These are phyloP conservation scores for Juncus inflexus DNA, from an alignment of 176 grass and related monocot species.

Conservation along the genomic window DNA sequence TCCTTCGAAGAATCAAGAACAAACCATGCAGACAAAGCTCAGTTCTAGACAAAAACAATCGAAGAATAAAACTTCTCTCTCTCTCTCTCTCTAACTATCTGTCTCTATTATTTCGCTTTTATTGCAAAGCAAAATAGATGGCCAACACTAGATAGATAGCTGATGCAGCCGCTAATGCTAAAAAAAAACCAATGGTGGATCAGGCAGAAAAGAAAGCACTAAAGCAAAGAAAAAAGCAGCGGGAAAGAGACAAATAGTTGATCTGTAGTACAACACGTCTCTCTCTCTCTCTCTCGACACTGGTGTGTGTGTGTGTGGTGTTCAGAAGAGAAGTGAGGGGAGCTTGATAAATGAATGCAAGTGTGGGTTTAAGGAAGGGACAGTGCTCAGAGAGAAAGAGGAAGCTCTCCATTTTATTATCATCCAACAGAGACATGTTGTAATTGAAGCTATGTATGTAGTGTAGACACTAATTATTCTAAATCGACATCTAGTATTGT, in stretches of 20 bases:
- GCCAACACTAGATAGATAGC: neutral
- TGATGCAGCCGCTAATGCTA: neutral
- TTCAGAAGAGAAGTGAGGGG: too few species aligned
- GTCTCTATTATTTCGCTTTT: neutral
- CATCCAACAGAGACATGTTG: too few species aligned
- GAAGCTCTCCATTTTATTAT: neutral
- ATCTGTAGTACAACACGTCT: neutral
- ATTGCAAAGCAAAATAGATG: constrained; percentile 1
- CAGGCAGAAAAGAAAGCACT: too few species aligned
- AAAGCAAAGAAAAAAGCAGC: constrained; percentile 18
- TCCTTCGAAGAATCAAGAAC: constrained; percentile 6
- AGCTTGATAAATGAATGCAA: neutral
- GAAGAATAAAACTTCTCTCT: neutral
- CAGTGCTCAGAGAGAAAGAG: neutral
- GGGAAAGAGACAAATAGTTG: constrained; percentile 3
- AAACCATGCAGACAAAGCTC: constrained; percentile 1
- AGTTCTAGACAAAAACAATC: constrained; percentile 17
- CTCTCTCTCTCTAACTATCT: neutral
- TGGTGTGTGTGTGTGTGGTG: too few species aligned
- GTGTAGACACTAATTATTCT: too few species aligned
- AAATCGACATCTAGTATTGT: too few species aligned
- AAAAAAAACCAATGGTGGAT: too few species aligned
- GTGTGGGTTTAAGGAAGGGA: constrained; percentile 19
- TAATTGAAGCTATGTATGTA: too few species aligned
- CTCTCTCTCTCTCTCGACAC: neutral